Percentiles rank a stretch among this genome's conserved stretches.
Conservation (phyloP, 169 alveolate genomes). For the Plasmodium gonderi region DNA sequence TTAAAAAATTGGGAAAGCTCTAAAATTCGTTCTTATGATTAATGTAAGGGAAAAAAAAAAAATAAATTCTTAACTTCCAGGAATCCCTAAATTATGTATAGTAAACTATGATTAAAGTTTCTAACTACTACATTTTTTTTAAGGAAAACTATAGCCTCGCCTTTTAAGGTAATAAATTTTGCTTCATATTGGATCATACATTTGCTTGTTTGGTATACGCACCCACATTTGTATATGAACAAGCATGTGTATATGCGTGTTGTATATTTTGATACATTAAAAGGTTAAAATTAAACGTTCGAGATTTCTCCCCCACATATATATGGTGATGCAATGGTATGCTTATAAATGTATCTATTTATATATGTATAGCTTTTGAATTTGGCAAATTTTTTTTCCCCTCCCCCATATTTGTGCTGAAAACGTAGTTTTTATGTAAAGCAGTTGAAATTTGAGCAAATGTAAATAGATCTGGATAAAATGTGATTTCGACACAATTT, state of each 20-base stretch:
- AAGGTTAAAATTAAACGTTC: background rate
- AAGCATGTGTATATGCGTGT: too few relatives aligned
- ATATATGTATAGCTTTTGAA: background rate
- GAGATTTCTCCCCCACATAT: too few relatives aligned
- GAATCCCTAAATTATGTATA: background rate
- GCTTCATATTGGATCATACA: background rate
- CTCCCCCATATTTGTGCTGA: background rate
- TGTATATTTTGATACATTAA: background rate
- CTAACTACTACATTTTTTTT: constrained; percentile 22
- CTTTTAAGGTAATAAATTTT: background rate
- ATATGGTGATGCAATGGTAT: background rate
- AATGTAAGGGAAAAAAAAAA: background rate
- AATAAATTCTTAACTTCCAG: background rate
- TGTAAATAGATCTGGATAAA: background rate
- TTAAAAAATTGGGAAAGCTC: constrained; percentile 3
- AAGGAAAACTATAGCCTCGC: background rate
- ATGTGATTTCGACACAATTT: background rate
- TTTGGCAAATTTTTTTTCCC: background rate
- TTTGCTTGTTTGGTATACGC: background rate
- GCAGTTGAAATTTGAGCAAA: too few relatives aligned
- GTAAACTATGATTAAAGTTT: background rate
- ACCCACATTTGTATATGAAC: background rate
- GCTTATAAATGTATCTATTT: background rate
- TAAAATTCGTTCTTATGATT: constrained; percentile 2
- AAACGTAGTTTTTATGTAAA: too few relatives aligned